A percentile compares a stretch with the other conserved stretches of the same genome.
Conservation (phyloP, 805 yeast species). For the Saccharomycopsis sp. region DNA sequence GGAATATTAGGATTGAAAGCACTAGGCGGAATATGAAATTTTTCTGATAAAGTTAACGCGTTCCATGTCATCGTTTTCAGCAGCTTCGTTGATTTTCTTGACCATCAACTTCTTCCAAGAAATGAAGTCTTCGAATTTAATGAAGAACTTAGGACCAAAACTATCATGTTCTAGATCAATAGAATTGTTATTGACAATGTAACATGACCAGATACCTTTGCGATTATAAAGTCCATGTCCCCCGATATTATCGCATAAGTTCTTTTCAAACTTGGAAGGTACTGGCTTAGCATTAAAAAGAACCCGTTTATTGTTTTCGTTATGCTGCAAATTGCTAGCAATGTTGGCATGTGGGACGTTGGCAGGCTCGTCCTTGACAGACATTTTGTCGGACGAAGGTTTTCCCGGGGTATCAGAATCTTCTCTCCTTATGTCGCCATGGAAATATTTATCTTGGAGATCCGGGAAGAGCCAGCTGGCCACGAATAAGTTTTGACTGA, state of each 20-base stretch:
- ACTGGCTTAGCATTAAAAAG: conserved; percentile 15
- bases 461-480: conserved; percentile 13
- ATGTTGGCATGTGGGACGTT: conserved; percentile 8
- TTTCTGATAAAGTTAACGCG: conserved; percentile 22
- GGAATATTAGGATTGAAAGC: background rate
- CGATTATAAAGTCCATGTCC: conserved; percentile 14
- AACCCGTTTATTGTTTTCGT: conserved; percentile 8
- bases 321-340: conserved; percentile 5
- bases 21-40: conserved; percentile 7
- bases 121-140: conserved; percentile 46
- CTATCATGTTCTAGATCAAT: conserved; percentile 14
- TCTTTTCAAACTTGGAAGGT: conserved; percentile 14
- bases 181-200: conserved; percentile 4
- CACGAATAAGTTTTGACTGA: conserved; percentile 11
- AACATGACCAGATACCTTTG: conserved; percentile 14
- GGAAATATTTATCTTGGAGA: conserved; percentile 1
- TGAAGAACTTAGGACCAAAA: conserved; percentile 12
- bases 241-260: conserved; percentile 6
- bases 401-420: background rate
- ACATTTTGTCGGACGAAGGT: background rate
- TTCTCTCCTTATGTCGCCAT: background rate
- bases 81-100: conserved; percentile 44
- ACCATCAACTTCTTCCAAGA: conserved; percentile 71
- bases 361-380: background rate
- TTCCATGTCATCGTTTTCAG: conserved; percentile 36